These are phyloP conservation scores for Trichoderma atrobrunneum DNA, from an alignment of 2,329 filamentous ascomycete species.

Conservation along the genomic window DNA sequence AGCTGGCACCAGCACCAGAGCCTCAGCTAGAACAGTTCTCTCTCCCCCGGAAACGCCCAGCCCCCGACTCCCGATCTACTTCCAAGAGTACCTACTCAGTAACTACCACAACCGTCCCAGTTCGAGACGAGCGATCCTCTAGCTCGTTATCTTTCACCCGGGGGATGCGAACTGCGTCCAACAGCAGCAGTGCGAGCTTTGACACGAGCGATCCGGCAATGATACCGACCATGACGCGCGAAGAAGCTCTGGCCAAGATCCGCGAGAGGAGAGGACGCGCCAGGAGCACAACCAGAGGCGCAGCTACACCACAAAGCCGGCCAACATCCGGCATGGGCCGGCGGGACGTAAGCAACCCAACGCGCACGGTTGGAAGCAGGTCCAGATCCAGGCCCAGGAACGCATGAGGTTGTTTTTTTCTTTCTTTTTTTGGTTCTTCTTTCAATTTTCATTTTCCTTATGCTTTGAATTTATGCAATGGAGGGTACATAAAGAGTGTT, in stretches of 20 bases:
- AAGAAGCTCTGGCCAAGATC: slow-evolving; percentile 73
- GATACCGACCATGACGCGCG: slow-evolving; percentile 66
- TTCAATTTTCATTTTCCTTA: slow-evolving; percentile 14
- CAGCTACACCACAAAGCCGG: slow-evolving; percentile 55
- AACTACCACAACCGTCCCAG: slow-evolving; percentile 51
- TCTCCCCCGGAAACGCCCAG: slow-evolving; percentile 16
- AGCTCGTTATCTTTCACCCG: slow-evolving; percentile 45
- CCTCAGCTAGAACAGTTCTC: slow-evolving; percentile 16
- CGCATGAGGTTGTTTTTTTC: slow-evolving; percentile 10
- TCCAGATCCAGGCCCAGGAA: slow-evolving; percentile 25
- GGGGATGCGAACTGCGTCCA: slow-evolving; percentile 46
- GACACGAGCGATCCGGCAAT: slow-evolving; percentile 57
- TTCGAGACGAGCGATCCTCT: slow-evolving; percentile 44
- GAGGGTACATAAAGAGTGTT: slow-evolving; percentile 1
- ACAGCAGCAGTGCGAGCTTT: slow-evolving; percentile 42
- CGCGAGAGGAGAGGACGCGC: slow-evolving; percentile 69
- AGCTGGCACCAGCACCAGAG: slow-evolving; percentile 16
- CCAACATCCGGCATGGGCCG: slow-evolving; percentile 50
- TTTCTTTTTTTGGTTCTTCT: background rate
- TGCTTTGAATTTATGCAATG: background rate
- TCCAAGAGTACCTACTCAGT: slow-evolving; percentile 46
- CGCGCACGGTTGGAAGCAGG: slow-evolving; percentile 31
- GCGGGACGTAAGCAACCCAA: slow-evolving; percentile 50
- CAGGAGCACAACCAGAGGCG: slow-evolving; percentile 63
- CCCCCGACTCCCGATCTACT: slow-evolving; percentile 40